Percentiles rank a stretch among this genome's conserved stretches.
Evolutionary conservation across 805 yeast species (phyloP).

Genomic region (Starmerella apicola): DNA sequence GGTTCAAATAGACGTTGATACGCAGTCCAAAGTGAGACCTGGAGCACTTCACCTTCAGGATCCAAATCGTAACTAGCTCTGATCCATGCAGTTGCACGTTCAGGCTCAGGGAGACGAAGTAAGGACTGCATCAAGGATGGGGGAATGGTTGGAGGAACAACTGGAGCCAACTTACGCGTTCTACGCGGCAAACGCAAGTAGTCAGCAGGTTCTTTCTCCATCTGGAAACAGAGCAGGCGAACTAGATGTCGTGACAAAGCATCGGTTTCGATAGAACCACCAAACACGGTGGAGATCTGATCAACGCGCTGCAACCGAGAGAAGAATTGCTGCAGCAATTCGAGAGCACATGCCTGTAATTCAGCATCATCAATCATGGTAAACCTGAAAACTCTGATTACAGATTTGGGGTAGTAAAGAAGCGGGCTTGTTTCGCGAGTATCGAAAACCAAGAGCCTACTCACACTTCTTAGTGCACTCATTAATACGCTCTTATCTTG

Average conservation of each 20-base stretch:
- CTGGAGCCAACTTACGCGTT: constrained; percentile 52
- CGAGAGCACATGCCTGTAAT: constrained; percentile 58
- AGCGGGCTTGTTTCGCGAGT: constrained; percentile 10
- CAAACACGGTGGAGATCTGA: constrained; percentile 30
- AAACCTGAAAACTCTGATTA: constrained; percentile 5
- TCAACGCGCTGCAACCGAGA: constrained; percentile 50
- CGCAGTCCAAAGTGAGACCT: constrained; percentile 88
- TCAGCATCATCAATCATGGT: constrained; percentile 58
- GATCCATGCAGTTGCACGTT: constrained; percentile 89
- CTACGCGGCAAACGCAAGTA: constrained; percentile 29
- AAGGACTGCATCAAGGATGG: constrained; percentile 46
- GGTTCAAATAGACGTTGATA: constrained; percentile 78
- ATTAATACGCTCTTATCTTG: constrained; percentile 60
- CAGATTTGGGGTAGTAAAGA: neutral
- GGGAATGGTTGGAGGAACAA: constrained; percentile 49
- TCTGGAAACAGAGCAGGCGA: constrained; percentile 40
- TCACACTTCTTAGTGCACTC: constrained; percentile 59
- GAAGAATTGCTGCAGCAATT: constrained; percentile 68
- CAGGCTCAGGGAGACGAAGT: constrained; percentile 63
- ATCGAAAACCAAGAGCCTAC: constrained; percentile 62
- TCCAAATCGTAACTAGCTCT: constrained; percentile 78
- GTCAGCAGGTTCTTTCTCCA: constrained; percentile 29
- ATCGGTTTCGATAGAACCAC: constrained; percentile 33
- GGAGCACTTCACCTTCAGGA: constrained; percentile 76
- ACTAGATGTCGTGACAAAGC: constrained; percentile 48